These are phyloP conservation scores for Candida pseudofarinosa DNA, from an alignment of 805 yeast genomes.

Conservation along the genomic window DNA sequence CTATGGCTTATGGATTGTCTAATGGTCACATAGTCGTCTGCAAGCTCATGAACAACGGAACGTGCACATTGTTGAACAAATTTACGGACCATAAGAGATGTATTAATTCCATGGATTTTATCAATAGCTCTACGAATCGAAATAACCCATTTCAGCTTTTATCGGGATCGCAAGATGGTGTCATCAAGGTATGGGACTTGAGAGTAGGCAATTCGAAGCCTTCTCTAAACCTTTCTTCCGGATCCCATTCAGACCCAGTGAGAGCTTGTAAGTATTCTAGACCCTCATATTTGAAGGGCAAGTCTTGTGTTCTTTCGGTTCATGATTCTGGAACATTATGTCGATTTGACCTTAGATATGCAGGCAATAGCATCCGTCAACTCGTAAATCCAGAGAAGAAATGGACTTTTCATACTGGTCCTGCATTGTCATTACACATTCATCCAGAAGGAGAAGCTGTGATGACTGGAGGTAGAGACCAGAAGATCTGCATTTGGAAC, in stretches of 20 bases:
- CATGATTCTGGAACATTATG: slow-evolving; percentile 88
- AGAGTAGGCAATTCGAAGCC: slow-evolving; percentile 46
- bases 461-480: slow-evolving; percentile 91
- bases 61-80: slow-evolving; percentile 22
- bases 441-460: slow-evolving; percentile 80
- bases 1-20: slow-evolving; percentile 38
- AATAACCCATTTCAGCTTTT: slow-evolving; percentile 21
- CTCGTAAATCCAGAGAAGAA: slow-evolving; percentile 56
- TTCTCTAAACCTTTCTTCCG: slow-evolving; percentile 40
- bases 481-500: slow-evolving; percentile 73
- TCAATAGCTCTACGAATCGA: slow-evolving; percentile 8
- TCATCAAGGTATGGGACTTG: slow-evolving; percentile 72
- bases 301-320: slow-evolving; percentile 58
- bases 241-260: slow-evolving; percentile 69
- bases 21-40: slow-evolving; percentile 32
- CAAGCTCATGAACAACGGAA: slow-evolving; percentile 30
- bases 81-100: slow-evolving; percentile 40
- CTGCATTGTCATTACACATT: slow-evolving; percentile 85
- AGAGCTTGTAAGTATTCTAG: slow-evolving; percentile 52
- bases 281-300: slow-evolving; percentile 44
- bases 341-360: slow-evolving; percentile 72
- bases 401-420: slow-evolving; percentile 86
- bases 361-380: slow-evolving; percentile 7
- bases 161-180: slow-evolving; percentile 76
- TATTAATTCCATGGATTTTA: slow-evolving; percentile 39